These are phyloP conservation scores for Solioccasus polychromus DNA, from an alignment of 768 basidiomycete genomes.

Conservation along the genomic window DNA sequence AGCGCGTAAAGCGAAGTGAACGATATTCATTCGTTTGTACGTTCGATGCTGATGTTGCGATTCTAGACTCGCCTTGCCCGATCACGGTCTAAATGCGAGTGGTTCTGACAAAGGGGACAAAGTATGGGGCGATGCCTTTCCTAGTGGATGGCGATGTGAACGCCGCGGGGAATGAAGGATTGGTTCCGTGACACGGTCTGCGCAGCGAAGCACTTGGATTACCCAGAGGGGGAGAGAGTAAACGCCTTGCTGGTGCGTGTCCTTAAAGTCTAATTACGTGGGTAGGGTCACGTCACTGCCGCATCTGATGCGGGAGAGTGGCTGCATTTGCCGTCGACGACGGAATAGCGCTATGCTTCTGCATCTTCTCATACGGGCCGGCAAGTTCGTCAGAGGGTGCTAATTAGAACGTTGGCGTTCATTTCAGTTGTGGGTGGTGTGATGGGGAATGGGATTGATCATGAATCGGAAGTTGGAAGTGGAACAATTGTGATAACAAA, in stretches of 20 bases:
- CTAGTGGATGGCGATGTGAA: slow-evolving; percentile 21
- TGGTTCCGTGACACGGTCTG: slow-evolving; percentile 23
- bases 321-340: slow-evolving; percentile 12
- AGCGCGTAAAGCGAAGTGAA: slow-evolving; percentile 14
- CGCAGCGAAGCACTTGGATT: slow-evolving; percentile 16
- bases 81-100: slow-evolving; percentile 18
- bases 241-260: slow-evolving; percentile 28
- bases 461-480: slow-evolving; percentile 20
- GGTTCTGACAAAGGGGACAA: slow-evolving; percentile 4
- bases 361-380: slow-evolving; percentile 13
- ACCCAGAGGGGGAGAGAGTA: slow-evolving; percentile 16
- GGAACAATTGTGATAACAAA: slow-evolving; percentile 22
- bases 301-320: slow-evolving; percentile 22
- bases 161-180: slow-evolving; percentile 31
- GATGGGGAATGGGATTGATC: slow-evolving; percentile 18
- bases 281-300: slow-evolving; percentile 29
- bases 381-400: slow-evolving; percentile 9
- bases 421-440: slow-evolving; percentile 14
- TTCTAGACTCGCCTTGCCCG: slow-evolving; percentile 13
- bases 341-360: slow-evolving; percentile 10
- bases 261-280: slow-evolving; percentile 39
- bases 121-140: slow-evolving; percentile 9
- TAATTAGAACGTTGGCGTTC: slow-evolving; percentile 13
- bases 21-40: background rate
- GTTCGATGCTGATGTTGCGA: slow-evolving; percentile 7